Base-by-base conservation (phyloP, 139 green algal species). In the Axilococcus clingmanii region DNA sequence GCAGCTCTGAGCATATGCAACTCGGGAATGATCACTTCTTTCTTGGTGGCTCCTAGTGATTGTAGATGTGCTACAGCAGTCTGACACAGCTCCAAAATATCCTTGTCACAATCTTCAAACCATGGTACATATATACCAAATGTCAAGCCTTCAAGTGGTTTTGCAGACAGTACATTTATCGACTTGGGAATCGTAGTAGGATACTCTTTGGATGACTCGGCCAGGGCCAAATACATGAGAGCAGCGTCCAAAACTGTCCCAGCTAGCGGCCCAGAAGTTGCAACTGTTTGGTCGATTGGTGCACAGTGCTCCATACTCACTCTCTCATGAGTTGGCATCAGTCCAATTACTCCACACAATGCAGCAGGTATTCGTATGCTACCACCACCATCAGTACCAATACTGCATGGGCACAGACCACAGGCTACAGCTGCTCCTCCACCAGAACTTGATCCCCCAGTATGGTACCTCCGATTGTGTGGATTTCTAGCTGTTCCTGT, bases 381-480 rank as follows among this genome's bases (percentile, higher is more conserved):
- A 32, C 88, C 88, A 4, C 79, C 88, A 16, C 81, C 82, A 53
- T 91, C 82, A 11, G 52, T 74, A 32, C 81, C 85, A 12, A 93
- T 55, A 1, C 81, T 74, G 45, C 93, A 61, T 14, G 81, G 70
- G 41, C 71, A 82, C 24, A 94, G 38, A 1, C 84, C 84, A 0
- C 72, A 66, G 8, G 80, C 80, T 40, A 94, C 72, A 7, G 66
- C 57, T 0, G 77, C 84, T 0, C 72, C 86, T 8, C 38, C 66
- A 23, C 84, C 86, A 22, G 54, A 66, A 35, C 71, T 84, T 30
- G 65, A 80, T 19, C 79, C 79, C 16, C 80, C 79, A 11, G 62
- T 60, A 40, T 65, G 57, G 41, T 65, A 59, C 4, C 8, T 29
- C 3, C 54, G 40, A 35, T 65, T 47, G 61, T 74, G 53, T 8